phyloP scores from a whole-genome alignment of 73 alveolate species.

The Paraurostyla sp. region DNA sequence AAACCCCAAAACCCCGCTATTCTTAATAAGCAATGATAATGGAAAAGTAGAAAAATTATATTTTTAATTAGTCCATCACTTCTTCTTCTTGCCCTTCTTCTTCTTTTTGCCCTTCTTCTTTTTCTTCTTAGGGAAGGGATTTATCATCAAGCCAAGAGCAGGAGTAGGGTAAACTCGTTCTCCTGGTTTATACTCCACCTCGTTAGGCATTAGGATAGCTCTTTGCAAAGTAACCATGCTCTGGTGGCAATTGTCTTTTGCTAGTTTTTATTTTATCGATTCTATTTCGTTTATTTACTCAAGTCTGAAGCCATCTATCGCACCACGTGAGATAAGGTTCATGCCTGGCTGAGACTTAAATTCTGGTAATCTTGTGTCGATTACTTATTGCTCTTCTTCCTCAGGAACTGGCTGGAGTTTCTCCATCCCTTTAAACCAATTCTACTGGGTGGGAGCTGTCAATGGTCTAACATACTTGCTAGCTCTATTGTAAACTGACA shows the following conservation, averaged over 20 bases:
- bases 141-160: constrained; percentile 36
- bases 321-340: neutral
- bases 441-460: constrained; percentile 14
- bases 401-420: constrained; percentile 26
- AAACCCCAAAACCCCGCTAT: too few relatives aligned
- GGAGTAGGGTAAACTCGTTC: constrained; percentile 48
- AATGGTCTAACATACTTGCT: constrained; percentile 20
- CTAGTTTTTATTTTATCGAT: constrained; percentile 53
- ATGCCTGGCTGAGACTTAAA: constrained; percentile 24
- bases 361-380: constrained; percentile 42
- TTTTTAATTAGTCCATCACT: too few relatives aligned
- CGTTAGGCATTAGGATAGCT: constrained; percentile 70
- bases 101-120: constrained; percentile 61
- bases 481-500: constrained; percentile 37
- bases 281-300: constrained; percentile 66
- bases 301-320: constrained; percentile 41
- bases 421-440: constrained; percentile 14
- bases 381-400: neutral
- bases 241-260: constrained; percentile 56
- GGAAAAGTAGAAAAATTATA: too few relatives aligned
- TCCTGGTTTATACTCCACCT: constrained; percentile 34
- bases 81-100: constrained; percentile 57
- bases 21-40: too few relatives aligned
- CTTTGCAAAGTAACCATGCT: constrained; percentile 28
- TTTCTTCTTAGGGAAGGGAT: constrained; percentile 75